A percentile compares a stretch with the other conserved stretches of the same genome.
These are phyloP conservation scores for Anisogramma anomala DNA, from an alignment of 2,329 filamentous ascomycete species.

Conservation along the genomic window DNA sequence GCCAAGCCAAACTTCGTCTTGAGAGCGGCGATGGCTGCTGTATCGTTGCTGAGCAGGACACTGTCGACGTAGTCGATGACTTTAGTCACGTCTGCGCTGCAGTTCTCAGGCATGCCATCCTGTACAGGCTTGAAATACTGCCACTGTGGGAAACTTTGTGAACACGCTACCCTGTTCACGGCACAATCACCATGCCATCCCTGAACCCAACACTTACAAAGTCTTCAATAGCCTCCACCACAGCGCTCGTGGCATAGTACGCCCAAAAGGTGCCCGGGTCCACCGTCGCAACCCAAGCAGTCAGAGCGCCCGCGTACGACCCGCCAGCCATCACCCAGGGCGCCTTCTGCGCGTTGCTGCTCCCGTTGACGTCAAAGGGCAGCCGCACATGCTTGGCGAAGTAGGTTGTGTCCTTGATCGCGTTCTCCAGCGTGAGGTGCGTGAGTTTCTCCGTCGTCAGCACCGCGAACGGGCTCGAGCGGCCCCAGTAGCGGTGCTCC, in stretches of 20 bases:
- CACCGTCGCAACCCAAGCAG: conserved; percentile 39
- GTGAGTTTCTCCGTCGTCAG: conserved; percentile 28
- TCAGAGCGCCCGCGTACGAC: conserved; percentile 43
- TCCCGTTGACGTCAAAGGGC: conserved; percentile 36
- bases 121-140: conserved; percentile 43
- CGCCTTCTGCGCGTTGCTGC: conserved; percentile 34
- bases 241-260: conserved; percentile 44
- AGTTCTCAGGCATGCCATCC: conserved; percentile 44
- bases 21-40: conserved; percentile 29
- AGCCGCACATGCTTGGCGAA: conserved; percentile 33
- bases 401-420: conserved; percentile 29
- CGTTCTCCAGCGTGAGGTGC: conserved; percentile 30
- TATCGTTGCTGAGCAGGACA: conserved; percentile 28
- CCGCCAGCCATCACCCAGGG: conserved; percentile 46
- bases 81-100: conserved; percentile 37
- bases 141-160: conserved; percentile 24
- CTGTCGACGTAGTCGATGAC: conserved; percentile 43
- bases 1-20: conserved; percentile 40
- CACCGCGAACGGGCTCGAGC: conserved; percentile 25
- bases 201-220: conserved; percentile 22
- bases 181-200: background rate
- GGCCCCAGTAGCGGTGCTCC: conserved; percentile 34
- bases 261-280: conserved; percentile 48
- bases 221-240: conserved; percentile 39
- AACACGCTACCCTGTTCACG: background rate